phyloP scores from a whole-genome alignment of 352 stramenopile species.

The Thraustochytrium sp. region DNA sequence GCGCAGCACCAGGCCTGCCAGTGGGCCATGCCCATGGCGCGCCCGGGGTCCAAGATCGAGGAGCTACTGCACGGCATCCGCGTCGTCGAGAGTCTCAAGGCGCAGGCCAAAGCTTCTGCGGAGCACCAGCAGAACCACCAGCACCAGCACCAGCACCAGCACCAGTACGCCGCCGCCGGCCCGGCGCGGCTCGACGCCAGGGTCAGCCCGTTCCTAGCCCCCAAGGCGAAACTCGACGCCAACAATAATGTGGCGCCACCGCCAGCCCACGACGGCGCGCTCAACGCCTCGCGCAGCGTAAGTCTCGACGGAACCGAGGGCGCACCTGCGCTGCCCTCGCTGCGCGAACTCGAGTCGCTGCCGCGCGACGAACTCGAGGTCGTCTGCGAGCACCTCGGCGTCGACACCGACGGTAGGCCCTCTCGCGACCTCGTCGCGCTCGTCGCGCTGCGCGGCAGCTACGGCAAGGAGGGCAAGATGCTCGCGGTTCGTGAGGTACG shows the following conservation, averaged over 20 bases:
- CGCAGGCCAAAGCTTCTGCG: no score
- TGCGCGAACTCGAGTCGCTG: background rate
- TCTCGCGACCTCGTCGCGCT: background rate
- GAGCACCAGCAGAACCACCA: background rate
- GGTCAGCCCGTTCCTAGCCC: background rate
- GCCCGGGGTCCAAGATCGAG: no score
- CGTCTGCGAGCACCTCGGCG: background rate
- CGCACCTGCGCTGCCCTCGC: background rate
- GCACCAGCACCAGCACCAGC: background rate
- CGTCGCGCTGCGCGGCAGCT: background rate
- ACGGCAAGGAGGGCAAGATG: conserved; percentile 16
- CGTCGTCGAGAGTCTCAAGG: no score
- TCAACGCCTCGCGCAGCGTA: background rate
- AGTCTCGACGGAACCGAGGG: background rate
- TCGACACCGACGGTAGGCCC: background rate
- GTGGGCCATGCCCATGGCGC: no score
- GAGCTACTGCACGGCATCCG: no score
- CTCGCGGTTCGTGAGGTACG: background rate
- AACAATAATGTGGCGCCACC: background rate
- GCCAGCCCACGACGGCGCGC: background rate
- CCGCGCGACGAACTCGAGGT: background rate
- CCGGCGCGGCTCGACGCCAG: background rate
- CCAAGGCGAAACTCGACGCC: background rate
- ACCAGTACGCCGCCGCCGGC: background rate
- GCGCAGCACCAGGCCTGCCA: no score